Evolutionary conservation across 805 yeast genomes (phyloP), one percentile per base, ranked within the genome.

Genomic region (Saccharomycopsis guyanensis): DNA sequence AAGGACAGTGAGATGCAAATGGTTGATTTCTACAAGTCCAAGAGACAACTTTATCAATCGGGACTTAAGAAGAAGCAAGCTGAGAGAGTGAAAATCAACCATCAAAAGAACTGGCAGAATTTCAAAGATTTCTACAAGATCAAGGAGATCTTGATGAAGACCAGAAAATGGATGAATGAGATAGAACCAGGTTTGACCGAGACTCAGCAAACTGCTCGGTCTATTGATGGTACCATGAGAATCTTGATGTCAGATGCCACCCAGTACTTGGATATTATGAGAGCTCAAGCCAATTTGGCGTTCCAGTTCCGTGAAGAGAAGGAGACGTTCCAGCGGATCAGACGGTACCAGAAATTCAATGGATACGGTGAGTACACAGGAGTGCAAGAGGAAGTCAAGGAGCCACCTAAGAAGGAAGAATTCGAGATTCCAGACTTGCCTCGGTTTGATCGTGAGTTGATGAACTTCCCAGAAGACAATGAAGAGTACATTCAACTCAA

Each of bases 161-260:
- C 52, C 7, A 31, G 52, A 4, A 24, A 33, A 15, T 33, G 36
- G 15, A 24, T 51, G 6, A 46, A 38, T 36, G 31, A 23, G 4
- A 7, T 25, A 7, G 37, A 40, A 15, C 48, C 50, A 20, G 25
- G 46, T 36, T 32, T 45, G 13, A 27, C 36, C n/a, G 34, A 43
- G n/a, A 24, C 40, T 6, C 50, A 49, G 16, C 19, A 32, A 8
- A 25, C 37, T 8, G 49, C 50, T 8, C 15, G 22, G 15, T 16
- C 61, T 23, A 55, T 66, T 18, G 66, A 66, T 40, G 52, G 56
- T 22, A 60, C 80, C 46, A 61, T 80, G 42, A 65, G 67, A 38
- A 64, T 74, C 13, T 58, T 83, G 41, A 57, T 72, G 25, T 70
- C 75, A 39, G 93, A 84, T 56, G 73, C 79, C 44, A 80, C 76